These are phyloP conservation scores for Rhytidhysteron rufulum DNA, from an alignment of 2,329 filamentous ascomycete genomes.

Conservation along the genomic window DNA sequence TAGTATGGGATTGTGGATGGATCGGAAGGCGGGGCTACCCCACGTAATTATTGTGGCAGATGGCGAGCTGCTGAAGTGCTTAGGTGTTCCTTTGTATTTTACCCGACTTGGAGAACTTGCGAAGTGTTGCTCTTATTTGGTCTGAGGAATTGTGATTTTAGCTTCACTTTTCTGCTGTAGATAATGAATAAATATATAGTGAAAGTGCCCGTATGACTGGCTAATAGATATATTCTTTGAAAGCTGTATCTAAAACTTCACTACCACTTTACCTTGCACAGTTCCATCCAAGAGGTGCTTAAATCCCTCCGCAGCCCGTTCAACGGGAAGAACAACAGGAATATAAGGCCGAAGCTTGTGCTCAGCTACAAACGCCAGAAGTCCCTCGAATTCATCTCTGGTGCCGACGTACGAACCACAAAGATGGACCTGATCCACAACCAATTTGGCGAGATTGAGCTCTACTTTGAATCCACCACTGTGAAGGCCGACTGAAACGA, in stretches of 20 bases:
- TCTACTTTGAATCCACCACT: conserved; percentile 8
- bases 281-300: conserved; percentile 11
- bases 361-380: conserved; percentile 14
- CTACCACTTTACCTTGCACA: conserved; percentile 15
- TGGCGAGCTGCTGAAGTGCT: not conserved
- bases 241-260: conserved; percentile 7
- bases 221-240: not conserved
- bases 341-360: conserved; percentile 15
- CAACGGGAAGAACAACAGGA: conserved; percentile 11
- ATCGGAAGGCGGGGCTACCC: not conserved
- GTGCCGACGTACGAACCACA: conserved; percentile 14
- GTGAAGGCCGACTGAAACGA: conserved; percentile 16
- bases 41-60: not conserved
- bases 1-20: too few species aligned
- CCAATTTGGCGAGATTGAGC: conserved; percentile 11
- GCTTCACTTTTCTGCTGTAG: not conserved
- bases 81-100: too few species aligned
- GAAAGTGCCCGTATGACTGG: not conserved
- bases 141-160: too few species aligned
- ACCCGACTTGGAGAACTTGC: too few species aligned
- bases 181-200: not conserved
- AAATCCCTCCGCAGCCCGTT: conserved; percentile 12
- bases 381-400: conserved; percentile 12
- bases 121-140: too few species aligned
- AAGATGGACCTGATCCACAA: conserved; percentile 13